Base-by-base conservation (phyloP, 2,329 filamentous ascomycete genomes). In the Diaporthe sp. region DNA sequence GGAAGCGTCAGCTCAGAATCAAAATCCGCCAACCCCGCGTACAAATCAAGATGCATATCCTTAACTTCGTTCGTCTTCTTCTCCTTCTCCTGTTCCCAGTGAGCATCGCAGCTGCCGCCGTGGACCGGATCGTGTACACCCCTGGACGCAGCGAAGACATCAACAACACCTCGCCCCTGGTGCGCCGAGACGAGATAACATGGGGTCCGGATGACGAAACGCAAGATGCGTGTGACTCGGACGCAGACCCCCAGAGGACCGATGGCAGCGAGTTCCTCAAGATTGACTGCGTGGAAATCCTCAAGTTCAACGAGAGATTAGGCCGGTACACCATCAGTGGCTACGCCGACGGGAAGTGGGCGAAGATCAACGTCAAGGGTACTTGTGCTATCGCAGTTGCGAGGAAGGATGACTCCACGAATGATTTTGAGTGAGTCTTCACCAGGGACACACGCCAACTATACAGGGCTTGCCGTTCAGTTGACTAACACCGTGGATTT, bases 381-480 rank as follows among this genome's bases (percentile, higher is more conserved):
- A 32, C 50, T 2, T 70, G 50, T 22, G 13, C 15, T 8, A 6
- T 70, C 8, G 51, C n/a, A 2, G 66, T 70, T 19, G 5, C 35
- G 17, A 70, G 50, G 27, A 42, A 10, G 0, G 66, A 70, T 17
- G 15, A 1, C 7, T 70, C 66, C 66, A 32, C 19, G 0, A 56
- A 70, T 44, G 50, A 55, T 7, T 70, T 56, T 37, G 66, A 55
- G 66, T 70, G 35, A 70, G 50, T 56, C 9, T n/a, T 15, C 35
- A 30, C 9, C 32, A 30, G 25, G 7, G 12, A n/a, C 15, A 15
- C n/a, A 19, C 8, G 19, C 4, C 13, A 3, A 10, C 1, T 32
- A 19, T 27, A 12, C 0, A 27, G 1, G n/a, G 7, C 39, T 42
- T 61, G 3, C 17, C 12, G 35, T 44, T 13, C 15, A 70, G 3